phyloP scores from a whole-genome alignment of 1,284 basidiomycete species.

The Puccinia triticina region DNA sequence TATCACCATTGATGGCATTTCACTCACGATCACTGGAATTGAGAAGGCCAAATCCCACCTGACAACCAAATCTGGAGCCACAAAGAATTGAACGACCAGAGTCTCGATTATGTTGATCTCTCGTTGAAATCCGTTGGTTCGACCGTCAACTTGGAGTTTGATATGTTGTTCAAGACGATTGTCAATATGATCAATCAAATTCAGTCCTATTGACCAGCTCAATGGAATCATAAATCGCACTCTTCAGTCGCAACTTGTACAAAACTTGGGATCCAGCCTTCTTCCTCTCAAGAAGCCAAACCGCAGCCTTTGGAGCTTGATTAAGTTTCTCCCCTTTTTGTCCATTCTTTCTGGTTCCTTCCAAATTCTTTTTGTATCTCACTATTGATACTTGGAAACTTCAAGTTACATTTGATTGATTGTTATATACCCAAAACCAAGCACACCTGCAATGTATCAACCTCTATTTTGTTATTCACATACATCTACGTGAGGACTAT shows the following conservation, averaged over 20 bases:
- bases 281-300: background rate
- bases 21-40: constrained; percentile 78
- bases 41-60: constrained; percentile 63
- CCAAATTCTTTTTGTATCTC: background rate
- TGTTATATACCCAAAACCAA: no score
- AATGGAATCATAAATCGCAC: background rate
- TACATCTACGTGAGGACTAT: no score
- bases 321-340: background rate
- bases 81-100: constrained; percentile 66
- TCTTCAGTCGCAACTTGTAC: constrained; percentile 9
- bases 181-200: constrained; percentile 40
- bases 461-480: no score
- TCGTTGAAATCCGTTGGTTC: constrained; percentile 74
- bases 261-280: background rate
- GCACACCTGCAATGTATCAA: no score
- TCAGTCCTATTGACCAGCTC: background rate
- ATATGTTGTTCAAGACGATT: constrained; percentile 76
- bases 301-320: background rate
- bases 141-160: constrained; percentile 91
- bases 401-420: background rate
- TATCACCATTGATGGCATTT: constrained; percentile 90
- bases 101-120: constrained; percentile 95
- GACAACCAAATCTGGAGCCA: constrained; percentile 39
- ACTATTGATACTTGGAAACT: background rate
- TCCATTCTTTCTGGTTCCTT: background rate